These are phyloP conservation scores for Excoecaria cochinchinensis DNA, from an alignment of 345 rosid species.

Conservation along the genomic window DNA sequence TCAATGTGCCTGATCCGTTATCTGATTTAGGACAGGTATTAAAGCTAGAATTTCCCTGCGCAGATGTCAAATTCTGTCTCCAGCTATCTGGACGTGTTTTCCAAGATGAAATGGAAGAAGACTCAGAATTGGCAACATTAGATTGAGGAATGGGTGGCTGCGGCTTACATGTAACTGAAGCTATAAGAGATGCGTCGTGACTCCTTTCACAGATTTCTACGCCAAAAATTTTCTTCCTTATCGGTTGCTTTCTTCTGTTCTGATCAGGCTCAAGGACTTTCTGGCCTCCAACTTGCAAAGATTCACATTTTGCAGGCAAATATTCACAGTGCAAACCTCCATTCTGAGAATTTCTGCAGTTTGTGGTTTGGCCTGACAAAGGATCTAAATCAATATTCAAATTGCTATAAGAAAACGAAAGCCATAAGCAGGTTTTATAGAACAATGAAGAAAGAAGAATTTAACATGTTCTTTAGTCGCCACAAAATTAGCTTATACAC, in stretches of 20 bases:
- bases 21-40: conserved; percentile 19
- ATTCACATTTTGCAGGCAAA: conserved; percentile 19
- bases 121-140: conserved; percentile 22
- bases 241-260: conserved; percentile 7
- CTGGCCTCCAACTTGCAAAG: conserved; percentile 19
- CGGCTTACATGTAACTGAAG: conserved; percentile 14
- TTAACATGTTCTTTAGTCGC: not conserved
- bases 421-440: not conserved
- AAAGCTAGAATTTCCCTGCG: conserved; percentile 23
- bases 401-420: not conserved
- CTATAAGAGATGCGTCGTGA: conserved; percentile 19
- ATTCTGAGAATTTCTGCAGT: conserved; percentile 11
- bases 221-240: conserved; percentile 36
- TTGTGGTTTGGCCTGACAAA: conserved; percentile 27
- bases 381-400: conserved; percentile 2
- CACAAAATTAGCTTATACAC: not conserved
- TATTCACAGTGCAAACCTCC: conserved; percentile 21
- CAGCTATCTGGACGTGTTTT: conserved; percentile 20
- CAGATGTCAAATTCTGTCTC: conserved; percentile 18
- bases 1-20: conserved; percentile 20
- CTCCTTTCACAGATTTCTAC: conserved; percentile 33
- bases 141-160: conserved; percentile 20
- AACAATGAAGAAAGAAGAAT: not conserved
- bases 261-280: conserved; percentile 21
- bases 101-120: conserved; percentile 29